Conservation (phyloP, 2,329 filamentous ascomycete species). For the Sporothrix dimorphospora region DNA sequence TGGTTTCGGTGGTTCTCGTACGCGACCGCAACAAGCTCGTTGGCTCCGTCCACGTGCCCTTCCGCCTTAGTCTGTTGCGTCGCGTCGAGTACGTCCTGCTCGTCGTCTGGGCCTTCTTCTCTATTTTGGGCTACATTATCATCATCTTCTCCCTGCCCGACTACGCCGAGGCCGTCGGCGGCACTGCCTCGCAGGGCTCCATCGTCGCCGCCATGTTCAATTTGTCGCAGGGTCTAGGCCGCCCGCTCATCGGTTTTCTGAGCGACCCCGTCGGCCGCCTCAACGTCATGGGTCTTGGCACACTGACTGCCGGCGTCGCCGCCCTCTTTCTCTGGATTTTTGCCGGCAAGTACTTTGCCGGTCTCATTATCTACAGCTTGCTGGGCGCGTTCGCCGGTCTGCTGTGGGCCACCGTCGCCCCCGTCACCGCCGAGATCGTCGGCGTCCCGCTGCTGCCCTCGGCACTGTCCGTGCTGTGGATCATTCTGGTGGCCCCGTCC, state of each 20-base stretch:
- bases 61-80: slow-evolving; percentile 66
- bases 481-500: slow-evolving; percentile 69
- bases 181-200: slow-evolving; percentile 67
- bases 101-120: slow-evolving; percentile 69
- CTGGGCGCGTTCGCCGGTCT: slow-evolving; percentile 71
- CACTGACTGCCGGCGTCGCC: slow-evolving; percentile 65
- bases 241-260: slow-evolving; percentile 72
- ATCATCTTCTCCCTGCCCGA: slow-evolving; percentile 77
- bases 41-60: slow-evolving; percentile 67
- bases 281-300: slow-evolving; percentile 70
- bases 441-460: slow-evolving; percentile 70
- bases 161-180: slow-evolving; percentile 70
- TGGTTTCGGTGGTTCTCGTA: slow-evolving; percentile 63
- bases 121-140: slow-evolving; percentile 73
- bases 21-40: slow-evolving; percentile 73
- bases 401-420: slow-evolving; percentile 70
- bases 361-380: slow-evolving; percentile 72
- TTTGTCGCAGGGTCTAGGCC: slow-evolving; percentile 65
- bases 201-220: slow-evolving; percentile 76
- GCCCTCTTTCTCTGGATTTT: slow-evolving; percentile 74
- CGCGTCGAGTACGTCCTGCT: slow-evolving; percentile 66
- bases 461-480: slow-evolving; percentile 70
- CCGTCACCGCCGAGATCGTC: slow-evolving; percentile 74
- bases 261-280: slow-evolving; percentile 71
- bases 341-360: slow-evolving; percentile 64